Base-by-base conservation (phyloP, 2,329 filamentous ascomycete genomes). In the Aspergillus sp. region DNA sequence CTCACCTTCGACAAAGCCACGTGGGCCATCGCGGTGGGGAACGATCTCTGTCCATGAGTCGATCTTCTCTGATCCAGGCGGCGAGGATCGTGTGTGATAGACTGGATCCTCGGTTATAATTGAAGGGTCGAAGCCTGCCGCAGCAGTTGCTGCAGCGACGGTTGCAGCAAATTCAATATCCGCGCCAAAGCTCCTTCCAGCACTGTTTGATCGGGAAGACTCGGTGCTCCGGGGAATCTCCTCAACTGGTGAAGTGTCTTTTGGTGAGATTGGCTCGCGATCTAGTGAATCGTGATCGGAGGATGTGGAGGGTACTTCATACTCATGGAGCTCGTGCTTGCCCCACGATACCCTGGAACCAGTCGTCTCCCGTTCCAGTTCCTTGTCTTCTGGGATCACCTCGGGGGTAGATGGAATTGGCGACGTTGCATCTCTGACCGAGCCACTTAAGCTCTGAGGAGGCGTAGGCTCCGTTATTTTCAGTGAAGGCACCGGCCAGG, bases 101-200 rank as follows among this genome's bases (percentile, higher is more conserved):
- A 69, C 74, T 0, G 83, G 81, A 60, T 90, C 79, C 43, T 88
- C 76, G 33, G 87, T 85, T 43, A 90, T 83, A 52, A 90, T 83
- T 38, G 87, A 80, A 4, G 85, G 82, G 61, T 89, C 81, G 57
- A 90, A 90, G 0, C 87, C 87, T 43, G 84, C 82, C n/a, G 84
- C 80, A 63, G 85, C 74, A 45, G 89, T 76, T 1, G 84, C 86
- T 45, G 86, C 88, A 52, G 86, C 86, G 44, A 90, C 71, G 3
- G 82, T 83, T 24, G 87, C 87, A 7, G 85, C 83, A 59, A 90
- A 90, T 47, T 84, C 84, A 8, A 87, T 72, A 59, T 90, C 87
- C 51, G 86, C 81, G 1, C 75, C 81, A 62, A 51, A 30, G 7
- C 51, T 47, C n/a, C 58, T 53, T 1, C 50, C 41, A 8, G 32